Base-by-base conservation (phyloP, 2,329 filamentous ascomycete species). In the Exophiala calicioides region DNA sequence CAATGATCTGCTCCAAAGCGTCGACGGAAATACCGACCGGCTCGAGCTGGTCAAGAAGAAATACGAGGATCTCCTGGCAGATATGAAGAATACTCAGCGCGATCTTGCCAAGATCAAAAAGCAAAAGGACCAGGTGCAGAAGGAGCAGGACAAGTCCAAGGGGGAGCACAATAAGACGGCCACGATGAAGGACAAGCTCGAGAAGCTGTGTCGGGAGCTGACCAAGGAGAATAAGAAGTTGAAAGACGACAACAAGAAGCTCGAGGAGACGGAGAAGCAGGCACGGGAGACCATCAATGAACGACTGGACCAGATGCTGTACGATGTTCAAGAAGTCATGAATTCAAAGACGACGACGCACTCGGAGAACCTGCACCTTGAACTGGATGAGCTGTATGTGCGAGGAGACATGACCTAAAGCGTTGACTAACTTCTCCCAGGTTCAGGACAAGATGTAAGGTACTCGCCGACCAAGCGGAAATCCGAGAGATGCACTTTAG, bases 181-280 rank as follows among this genome's bases (percentile, higher is more conserved):
- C 15, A 86, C 85, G 1, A 81, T 97, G 64, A 96, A 95, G 68
- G 90, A 97, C 67, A 97, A 97, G 70, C 75, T 98, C 34, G 93
- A 98, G 70, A 98, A 97, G 66, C 76, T 98, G 23, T 96, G 90
- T 61, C 79, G 93, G 46, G 93, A 98, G 68, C 78, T 98, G 44
- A 93, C 94, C 51, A 87, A 91, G 61, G 93, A 98, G 64, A 98
- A 98, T 68, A 97, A 97, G 70, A 94, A 95, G 71, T 82, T 98
- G 57, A 97, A 97, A 85, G 87, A 90, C 70, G 93, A 98, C 68
- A 95, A 96, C 68, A 91, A 95, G 64, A 89, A 88, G 41, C 77
- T 95, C 20, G 86, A 91, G 60, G 90, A 91, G 57, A 87, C 81
- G 31, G 88, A 95, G 63, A 89, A 89, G 55, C 82, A 85, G 58